Percentiles rank a stretch among this genome's conserved stretches.
Evolutionary conservation across 257 asterid genomes (phyloP).

Genomic region (Fraxinus excelsior): DNA sequence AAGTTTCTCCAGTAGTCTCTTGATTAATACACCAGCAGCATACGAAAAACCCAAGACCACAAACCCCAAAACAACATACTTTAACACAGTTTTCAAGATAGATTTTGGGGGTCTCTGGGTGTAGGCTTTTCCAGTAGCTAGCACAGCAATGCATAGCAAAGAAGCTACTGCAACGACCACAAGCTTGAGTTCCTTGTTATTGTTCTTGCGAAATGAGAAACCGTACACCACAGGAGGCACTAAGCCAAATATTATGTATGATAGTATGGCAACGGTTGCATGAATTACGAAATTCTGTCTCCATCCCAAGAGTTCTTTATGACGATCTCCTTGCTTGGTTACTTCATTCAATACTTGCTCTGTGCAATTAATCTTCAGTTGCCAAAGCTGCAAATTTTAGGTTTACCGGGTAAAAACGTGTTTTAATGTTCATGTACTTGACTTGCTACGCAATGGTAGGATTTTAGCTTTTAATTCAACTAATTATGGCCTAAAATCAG

Average conservation of each 20-base stretch:
- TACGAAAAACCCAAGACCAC: constrained; percentile 62
- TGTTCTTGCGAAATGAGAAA: constrained; percentile 61
- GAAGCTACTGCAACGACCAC: constrained; percentile 62
- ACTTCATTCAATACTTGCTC: constrained; percentile 42
- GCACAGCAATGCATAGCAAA: constrained; percentile 52
- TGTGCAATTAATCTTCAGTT: constrained; percentile 41
- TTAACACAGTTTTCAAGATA: constrained; percentile 49
- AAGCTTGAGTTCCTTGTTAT: constrained; percentile 71
- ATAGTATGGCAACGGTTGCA: constrained; percentile 44
- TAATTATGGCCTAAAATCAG: too few relatives aligned
- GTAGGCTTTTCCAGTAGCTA: constrained; percentile 56
- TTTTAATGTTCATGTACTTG: too few relatives aligned
- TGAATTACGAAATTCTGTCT: constrained; percentile 64
- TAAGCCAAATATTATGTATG: constrained; percentile 68
- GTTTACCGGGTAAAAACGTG: too few relatives aligned
- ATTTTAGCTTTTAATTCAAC: too few relatives aligned
- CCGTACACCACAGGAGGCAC: constrained; percentile 62
- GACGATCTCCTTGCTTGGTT: constrained; percentile 46
- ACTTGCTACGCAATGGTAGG: too few relatives aligned
- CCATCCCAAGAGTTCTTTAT: constrained; percentile 64
- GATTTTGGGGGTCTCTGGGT: constrained; percentile 57
- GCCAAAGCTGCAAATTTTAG: constrained; percentile 63
- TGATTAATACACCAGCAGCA: constrained; percentile 56
- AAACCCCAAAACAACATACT: constrained; percentile 51
- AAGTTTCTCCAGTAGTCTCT: constrained; percentile 50